A percentile compares a stretch with the other conserved stretches of the same genome.
These are phyloP conservation scores for Discostella pseudostelligera DNA, from an alignment of 108 stramenopile genomes.

Conservation along the genomic window DNA sequence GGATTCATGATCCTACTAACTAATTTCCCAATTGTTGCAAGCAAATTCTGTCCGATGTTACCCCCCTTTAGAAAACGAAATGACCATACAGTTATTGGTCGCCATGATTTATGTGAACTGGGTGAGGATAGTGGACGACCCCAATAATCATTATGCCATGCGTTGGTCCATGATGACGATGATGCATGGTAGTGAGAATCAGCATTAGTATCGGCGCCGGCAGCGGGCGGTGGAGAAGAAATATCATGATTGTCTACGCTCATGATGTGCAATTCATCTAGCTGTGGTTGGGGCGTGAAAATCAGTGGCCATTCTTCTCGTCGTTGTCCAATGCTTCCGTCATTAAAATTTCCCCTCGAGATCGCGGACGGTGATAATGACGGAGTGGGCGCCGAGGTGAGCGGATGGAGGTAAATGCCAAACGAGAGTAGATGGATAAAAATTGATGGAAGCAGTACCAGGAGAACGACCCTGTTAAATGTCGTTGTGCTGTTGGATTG, in stretches of 20 bases:
- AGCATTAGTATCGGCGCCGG: too few species aligned
- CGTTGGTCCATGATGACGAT: conserved; percentile 25
- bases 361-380: background rate
- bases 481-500: background rate
- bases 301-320: conserved; percentile 25
- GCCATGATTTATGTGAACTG: conserved; percentile 68
- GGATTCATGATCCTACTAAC: background rate
- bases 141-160: conserved; percentile 58
- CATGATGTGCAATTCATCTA: conserved; percentile 78
- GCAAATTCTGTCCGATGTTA: background rate
- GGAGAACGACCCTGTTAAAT: background rate
- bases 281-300: conserved; percentile 33
- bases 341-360: too few species aligned
- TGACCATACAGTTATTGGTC: conserved; percentile 67
- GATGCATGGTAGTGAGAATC: background rate
- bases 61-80: conserved; percentile 61
- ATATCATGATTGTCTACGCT: conserved; percentile 56
- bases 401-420: conserved; percentile 36
- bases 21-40: conserved; percentile 5
- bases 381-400: conserved; percentile 25
- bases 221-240: too few species aligned
- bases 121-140: conserved; percentile 50
- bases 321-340: background rate
- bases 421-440: conserved; percentile 31
- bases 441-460: conserved; percentile 4